Evolutionary conservation across 2,329 filamentous ascomycete species (phyloP).

Genomic region (Colletotrichum trifolii): DNA sequence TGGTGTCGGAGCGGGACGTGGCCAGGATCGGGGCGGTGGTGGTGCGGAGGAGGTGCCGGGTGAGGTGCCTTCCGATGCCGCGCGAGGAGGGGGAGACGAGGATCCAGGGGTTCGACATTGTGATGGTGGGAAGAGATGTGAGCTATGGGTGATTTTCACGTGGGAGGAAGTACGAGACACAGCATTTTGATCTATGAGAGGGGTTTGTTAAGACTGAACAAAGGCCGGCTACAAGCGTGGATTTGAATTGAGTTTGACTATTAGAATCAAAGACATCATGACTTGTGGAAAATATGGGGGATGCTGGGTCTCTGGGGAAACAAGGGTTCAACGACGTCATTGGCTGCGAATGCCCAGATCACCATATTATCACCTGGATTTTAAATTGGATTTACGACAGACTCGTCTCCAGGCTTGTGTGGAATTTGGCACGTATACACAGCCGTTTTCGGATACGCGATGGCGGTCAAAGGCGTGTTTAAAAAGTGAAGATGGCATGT

Average conservation of each 20-base stretch:
- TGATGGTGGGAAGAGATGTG: no score
- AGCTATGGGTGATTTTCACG: no score
- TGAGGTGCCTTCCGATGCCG: conserved; percentile 61
- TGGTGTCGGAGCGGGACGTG: conserved; percentile 51
- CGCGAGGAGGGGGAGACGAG: conserved; percentile 59
- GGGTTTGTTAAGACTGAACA: no score
- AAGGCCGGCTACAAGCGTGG: no score
- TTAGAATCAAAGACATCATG: conserved; percentile 6
- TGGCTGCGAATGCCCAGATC: conserved; percentile 12
- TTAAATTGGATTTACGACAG: conserved; percentile 3
- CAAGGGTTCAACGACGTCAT: conserved; percentile 30
- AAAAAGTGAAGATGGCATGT: no score
- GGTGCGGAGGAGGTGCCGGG: conserved; percentile 58
- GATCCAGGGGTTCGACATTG: conserved; percentile 62
- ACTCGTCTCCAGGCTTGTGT: no score
- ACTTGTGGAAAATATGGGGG: background rate
- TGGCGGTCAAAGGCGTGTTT: no score
- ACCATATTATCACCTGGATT: background rate
- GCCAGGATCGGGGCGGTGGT: conserved; percentile 61
- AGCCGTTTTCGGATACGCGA: no score
- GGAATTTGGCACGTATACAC: no score
- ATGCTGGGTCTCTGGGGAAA: background rate
- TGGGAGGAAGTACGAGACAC: no score
- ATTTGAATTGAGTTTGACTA: conserved; percentile 25
- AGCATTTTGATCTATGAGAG: no score